A percentile compares a stretch with the other conserved stretches of the same genome.
phyloP scores from a whole-genome alignment of 1,284 basidiomycete species.

The Inonotus obliquus region DNA sequence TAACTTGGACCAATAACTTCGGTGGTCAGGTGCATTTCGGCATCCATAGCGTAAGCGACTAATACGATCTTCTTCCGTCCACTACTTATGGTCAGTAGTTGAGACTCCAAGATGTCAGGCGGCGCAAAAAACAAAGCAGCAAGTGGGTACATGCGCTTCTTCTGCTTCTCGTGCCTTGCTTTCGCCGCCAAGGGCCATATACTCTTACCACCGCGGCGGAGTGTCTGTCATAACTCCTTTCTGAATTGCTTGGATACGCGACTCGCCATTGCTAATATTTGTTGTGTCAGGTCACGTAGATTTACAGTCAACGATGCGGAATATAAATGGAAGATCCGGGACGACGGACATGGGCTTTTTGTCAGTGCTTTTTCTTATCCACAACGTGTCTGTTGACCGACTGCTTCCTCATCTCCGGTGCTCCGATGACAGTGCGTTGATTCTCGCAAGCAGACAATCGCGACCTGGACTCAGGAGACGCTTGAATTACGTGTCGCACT shows the following conservation, averaged over 20 bases:
- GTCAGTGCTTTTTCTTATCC: conserved; percentile 32
- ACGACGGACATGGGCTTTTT: conserved; percentile 41
- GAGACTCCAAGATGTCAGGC: conserved; percentile 44
- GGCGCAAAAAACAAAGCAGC: conserved; percentile 44
- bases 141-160: conserved; percentile 20
- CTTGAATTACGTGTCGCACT: conserved; percentile 37
- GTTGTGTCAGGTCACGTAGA: conserved; percentile 41
- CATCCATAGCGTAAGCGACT: conserved; percentile 37
- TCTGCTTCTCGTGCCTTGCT: not conserved
- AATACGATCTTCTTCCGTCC: not conserved
- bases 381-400: not conserved
- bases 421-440: conserved; percentile 42
- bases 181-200: not conserved
- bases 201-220: not conserved
- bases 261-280: not conserved
- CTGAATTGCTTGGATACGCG: not conserved
- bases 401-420: conserved; percentile 2
- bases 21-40: conserved; percentile 47
- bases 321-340: conserved; percentile 56
- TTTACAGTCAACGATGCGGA: conserved; percentile 46
- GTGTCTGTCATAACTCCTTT: not conserved
- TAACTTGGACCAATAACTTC: conserved; percentile 45
- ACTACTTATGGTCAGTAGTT: conserved; percentile 29
- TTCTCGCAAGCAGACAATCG: conserved; percentile 42
- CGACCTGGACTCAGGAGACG: conserved; percentile 41